A percentile compares a stretch with the other conserved stretches of the same genome.
Conservation (phyloP, 257 asterid species). For the Solanum chilense region DNA sequence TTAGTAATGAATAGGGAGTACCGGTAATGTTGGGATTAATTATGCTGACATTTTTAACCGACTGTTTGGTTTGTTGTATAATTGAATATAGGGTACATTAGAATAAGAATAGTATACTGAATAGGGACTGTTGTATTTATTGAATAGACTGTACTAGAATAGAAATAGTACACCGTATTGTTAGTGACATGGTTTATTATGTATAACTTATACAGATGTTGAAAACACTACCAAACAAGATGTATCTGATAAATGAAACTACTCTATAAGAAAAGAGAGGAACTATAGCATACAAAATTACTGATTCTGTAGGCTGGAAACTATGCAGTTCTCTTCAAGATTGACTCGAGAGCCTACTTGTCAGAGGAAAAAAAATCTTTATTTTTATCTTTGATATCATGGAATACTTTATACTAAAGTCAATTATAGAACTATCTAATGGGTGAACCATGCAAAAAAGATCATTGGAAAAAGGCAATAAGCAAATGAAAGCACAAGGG, state of each 20-base stretch:
- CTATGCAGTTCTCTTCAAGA: background rate
- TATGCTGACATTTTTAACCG: background rate
- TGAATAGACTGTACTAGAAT: background rate
- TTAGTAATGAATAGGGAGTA: background rate
- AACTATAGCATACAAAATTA: background rate
- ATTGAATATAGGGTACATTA: background rate
- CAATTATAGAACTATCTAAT: background rate
- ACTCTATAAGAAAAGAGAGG: background rate
- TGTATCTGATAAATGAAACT: background rate
- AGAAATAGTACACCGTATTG: background rate
- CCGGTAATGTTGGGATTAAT: background rate
- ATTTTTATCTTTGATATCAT: background rate
- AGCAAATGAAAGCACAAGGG: background rate
- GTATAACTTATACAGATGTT: background rate
- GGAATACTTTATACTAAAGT: background rate
- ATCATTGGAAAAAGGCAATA: background rate
- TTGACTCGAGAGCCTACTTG: background rate
- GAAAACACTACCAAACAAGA: background rate
- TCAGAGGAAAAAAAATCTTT: background rate
- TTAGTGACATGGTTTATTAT: background rate
- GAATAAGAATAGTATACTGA: background rate
- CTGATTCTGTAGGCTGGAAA: background rate
- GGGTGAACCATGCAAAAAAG: background rate
- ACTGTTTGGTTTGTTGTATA: background rate
- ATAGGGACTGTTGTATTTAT: background rate